phyloP scores from a whole-genome alignment of 2,329 filamentous ascomycete genomes.

The Trichophyton verrucosum region DNA sequence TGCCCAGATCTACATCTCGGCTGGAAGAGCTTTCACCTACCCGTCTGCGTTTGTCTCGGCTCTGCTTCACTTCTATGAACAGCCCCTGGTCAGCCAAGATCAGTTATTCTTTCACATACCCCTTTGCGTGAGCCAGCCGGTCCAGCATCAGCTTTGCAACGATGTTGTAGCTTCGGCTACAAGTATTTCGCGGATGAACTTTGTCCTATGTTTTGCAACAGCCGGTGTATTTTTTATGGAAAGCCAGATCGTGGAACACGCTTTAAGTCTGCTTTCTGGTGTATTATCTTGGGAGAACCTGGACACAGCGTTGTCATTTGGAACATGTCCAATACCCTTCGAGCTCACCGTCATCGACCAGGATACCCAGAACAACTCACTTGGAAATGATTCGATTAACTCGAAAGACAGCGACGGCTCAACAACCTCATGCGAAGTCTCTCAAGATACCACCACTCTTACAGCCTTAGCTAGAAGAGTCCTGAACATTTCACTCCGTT shows the following conservation, averaged over 20 bases:
- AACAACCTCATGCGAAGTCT: not conserved
- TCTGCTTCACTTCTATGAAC: conserved; percentile 20
- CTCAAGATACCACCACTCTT: conserved; percentile 6
- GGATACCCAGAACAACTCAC: not conserved
- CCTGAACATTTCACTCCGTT: conserved; percentile 16
- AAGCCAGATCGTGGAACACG: conserved; percentile 16
- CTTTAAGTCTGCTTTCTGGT: conserved; percentile 17
- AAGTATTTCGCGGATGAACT: conserved; percentile 17
- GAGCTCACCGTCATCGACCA: conserved; percentile 11
- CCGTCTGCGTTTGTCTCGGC: conserved; percentile 18
- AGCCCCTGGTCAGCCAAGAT: conserved; percentile 12
- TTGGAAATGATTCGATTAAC: conserved; percentile 5
- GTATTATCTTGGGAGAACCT: conserved; percentile 21
- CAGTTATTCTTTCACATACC: conserved; percentile 14
- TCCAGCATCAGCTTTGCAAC: not conserved
- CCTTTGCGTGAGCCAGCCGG: conserved; percentile 10
- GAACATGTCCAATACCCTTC: conserved; percentile 16
- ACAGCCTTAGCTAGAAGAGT: conserved; percentile 11
- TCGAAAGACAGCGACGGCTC: not conserved
- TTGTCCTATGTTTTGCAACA: conserved; percentile 22
- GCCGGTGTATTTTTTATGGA: conserved; percentile 22
- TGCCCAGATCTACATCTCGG: conserved; percentile 12
- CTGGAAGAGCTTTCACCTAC: conserved; percentile 17
- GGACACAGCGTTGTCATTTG: conserved; percentile 21
- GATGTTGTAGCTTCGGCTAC: conserved; percentile 10